These are phyloP conservation scores for Davidsoniella australis DNA, from an alignment of 2,329 filamentous ascomycete species.

Conservation along the genomic window DNA sequence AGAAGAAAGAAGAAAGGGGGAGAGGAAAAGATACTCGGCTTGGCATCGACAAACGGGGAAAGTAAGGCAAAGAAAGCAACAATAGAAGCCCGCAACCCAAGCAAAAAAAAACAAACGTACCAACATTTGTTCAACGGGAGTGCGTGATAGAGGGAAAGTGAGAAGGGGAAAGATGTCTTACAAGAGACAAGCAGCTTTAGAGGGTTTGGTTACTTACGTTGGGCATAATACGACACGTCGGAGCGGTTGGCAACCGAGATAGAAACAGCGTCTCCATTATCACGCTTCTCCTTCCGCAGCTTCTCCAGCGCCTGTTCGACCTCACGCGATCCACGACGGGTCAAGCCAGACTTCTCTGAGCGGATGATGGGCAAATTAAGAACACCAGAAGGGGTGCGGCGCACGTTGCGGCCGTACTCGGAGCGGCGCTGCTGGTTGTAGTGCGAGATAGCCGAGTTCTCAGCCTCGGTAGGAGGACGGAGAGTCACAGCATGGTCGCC, in stretches of 20 bases:
- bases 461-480: constrained; percentile 8
- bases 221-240: constrained; percentile 36
- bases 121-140: background rate
- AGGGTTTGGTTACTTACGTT: constrained; percentile 20
- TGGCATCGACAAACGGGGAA: background rate
- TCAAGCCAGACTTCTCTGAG: constrained; percentile 19
- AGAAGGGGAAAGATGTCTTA: background rate
- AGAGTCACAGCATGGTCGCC: constrained; percentile 6
- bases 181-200: background rate
- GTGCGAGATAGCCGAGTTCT: constrained; percentile 9
- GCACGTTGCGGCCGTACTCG: constrained; percentile 4
- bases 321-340: constrained; percentile 18
- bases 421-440: constrained; percentile 1
- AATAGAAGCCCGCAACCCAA: background rate
- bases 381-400: constrained; percentile 12
- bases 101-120: constrained; percentile 2
- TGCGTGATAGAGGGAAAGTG: background rate
- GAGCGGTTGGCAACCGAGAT: constrained; percentile 31
- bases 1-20: background rate
- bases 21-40: background rate
- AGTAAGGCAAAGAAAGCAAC: background rate
- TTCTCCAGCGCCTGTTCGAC: constrained; percentile 8
- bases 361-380: constrained; percentile 19
- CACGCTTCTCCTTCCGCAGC: constrained; percentile 4
- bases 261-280: constrained; percentile 20